A percentile compares a stretch with the other conserved stretches of the same genome.
Conservation (phyloP, 1,139 yeast genomes). For the Zygoascus hellenicus region DNA sequence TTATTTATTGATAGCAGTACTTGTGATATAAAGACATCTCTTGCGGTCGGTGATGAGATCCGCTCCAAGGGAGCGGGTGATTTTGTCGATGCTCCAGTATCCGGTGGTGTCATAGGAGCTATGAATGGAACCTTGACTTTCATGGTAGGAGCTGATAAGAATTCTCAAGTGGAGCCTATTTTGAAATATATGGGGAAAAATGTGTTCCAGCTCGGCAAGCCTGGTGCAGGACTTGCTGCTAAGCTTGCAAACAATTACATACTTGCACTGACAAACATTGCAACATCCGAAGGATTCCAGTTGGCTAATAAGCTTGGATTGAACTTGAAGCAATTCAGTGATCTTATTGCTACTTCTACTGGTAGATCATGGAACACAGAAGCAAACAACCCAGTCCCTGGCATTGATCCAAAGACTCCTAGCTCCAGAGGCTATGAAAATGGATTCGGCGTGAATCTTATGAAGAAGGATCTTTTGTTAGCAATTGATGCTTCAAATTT, state of each 20-base stretch:
- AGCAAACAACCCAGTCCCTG: constrained; percentile 55
- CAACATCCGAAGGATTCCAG: constrained; percentile 56
- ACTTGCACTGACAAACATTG: constrained; percentile 53
- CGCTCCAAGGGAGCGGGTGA: constrained; percentile 15
- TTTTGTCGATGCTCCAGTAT: constrained; percentile 54
- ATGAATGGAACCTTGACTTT: constrained; percentile 51
- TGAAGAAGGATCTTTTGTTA: constrained; percentile 52
- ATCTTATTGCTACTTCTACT: constrained; percentile 51
- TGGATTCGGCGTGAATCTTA: constrained; percentile 51
- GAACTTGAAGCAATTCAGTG: constrained; percentile 45
- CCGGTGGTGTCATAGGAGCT: constrained; percentile 60
- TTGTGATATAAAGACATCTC: constrained; percentile 49
- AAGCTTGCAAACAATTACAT: constrained; percentile 55
- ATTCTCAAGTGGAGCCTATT: constrained; percentile 22
- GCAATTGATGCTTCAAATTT: constrained; percentile 45
- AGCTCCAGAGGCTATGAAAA: constrained; percentile 46
- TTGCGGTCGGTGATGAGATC: constrained; percentile 30
- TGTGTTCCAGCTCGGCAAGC: constrained; percentile 51
- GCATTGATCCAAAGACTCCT: constrained; percentile 44
- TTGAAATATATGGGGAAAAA: constrained; percentile 48
- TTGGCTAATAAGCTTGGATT: constrained; percentile 52
- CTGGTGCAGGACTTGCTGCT: constrained; percentile 56
- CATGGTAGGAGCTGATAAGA: constrained; percentile 43
- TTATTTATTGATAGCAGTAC: constrained; percentile 49
- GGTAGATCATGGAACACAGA: constrained; percentile 59